Evolutionary conservation across 2,329 filamentous ascomycete species (phyloP).

Genomic region (Penicillium sclerotiorum): DNA sequence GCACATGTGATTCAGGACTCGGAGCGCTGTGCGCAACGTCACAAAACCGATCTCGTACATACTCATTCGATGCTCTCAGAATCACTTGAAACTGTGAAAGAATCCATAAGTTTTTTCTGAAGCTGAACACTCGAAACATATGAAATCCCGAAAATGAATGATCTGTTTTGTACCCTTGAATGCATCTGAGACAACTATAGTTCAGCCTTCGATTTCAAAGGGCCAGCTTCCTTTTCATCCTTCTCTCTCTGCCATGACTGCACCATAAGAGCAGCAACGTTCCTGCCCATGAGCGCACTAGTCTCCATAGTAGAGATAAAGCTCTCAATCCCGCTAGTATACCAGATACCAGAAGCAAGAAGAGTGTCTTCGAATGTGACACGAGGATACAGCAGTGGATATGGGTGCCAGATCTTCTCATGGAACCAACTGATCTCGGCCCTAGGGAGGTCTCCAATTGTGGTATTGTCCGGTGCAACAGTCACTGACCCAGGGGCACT

Average conservation of each 20-base stretch:
- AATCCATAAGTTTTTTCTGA: too few relatives aligned
- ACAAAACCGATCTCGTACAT: too few relatives aligned
- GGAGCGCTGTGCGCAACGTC: too few relatives aligned
- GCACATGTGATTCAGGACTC: too few relatives aligned
- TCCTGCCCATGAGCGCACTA: slow-evolving; percentile 79
- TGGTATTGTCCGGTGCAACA: slow-evolving; percentile 19
- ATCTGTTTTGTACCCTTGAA: too few relatives aligned
- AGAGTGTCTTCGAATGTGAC: slow-evolving; percentile 83
- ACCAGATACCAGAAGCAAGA: slow-evolving; percentile 58
- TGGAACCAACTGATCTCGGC: slow-evolving; percentile 72
- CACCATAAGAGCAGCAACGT: slow-evolving; percentile 59
- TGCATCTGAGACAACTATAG: slow-evolving; percentile 9
- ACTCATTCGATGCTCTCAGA: too few relatives aligned
- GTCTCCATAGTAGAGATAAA: slow-evolving; percentile 99
- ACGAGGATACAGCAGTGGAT: slow-evolving; percentile 81
- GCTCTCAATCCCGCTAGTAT: slow-evolving; percentile 74
- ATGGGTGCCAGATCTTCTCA: slow-evolving; percentile 77
- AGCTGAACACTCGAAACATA: too few relatives aligned
- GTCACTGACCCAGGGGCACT: not conserved
- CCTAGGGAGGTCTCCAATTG: slow-evolving; percentile 39
- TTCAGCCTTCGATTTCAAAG: slow-evolving; percentile 9
- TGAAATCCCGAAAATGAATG: too few relatives aligned
- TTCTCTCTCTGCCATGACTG: slow-evolving; percentile 52
- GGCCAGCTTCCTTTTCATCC: not conserved
- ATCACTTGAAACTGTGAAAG: too few relatives aligned